Base-by-base conservation (phyloP, 352 stramenopile species). In the Aphanomyces euteiches region DNA sequence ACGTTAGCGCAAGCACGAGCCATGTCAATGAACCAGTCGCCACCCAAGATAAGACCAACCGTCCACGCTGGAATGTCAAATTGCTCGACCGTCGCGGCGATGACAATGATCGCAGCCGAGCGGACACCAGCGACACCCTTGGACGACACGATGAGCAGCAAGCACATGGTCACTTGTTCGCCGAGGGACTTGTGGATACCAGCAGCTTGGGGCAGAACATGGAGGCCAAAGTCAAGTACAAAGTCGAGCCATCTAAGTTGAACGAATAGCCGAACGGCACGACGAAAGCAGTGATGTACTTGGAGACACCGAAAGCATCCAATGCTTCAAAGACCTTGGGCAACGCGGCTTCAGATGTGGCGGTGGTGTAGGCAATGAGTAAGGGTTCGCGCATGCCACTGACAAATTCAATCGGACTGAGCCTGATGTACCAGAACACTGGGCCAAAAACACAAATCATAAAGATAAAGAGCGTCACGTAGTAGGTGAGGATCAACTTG, bases 21-120 rank as follows among this genome's bases (percentile, higher is more conserved):
- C 79, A 85, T 85, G 60, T 88, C 80, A 74, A 83, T 83, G 73
- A 88, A 72, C 80, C 80, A 88, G 57, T 88, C 80, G 19, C 78
- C 80, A 10, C 78, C 79, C 0, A 88, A 67, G 59, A 88, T 83
- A 0, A 88, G 75, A 15, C 79, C 78, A 38, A 88, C 80, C 1
- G 80, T 79, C 80, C 80, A 88, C 66, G 72, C 79, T 50, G 80
- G 80, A 34, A 88, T 78, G 71, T 79, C 74, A 56, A 88, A 88
- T 71, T 83, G 77, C 54, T 80, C 71, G n/a, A 85, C 21, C 1
- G 79, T 85, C 19, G 79, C 79, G 0, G 79, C 79, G 7, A 85
- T 72, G 8, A 85, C 79, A 53, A 85, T 80, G 21, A 85, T 75
- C 4, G 69, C 72, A 6, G 79, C 79, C 38, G 79, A 85, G 19